Conservation (phyloP, 2,329 filamentous ascomycete species). For the Alternaria arbusti region DNA sequence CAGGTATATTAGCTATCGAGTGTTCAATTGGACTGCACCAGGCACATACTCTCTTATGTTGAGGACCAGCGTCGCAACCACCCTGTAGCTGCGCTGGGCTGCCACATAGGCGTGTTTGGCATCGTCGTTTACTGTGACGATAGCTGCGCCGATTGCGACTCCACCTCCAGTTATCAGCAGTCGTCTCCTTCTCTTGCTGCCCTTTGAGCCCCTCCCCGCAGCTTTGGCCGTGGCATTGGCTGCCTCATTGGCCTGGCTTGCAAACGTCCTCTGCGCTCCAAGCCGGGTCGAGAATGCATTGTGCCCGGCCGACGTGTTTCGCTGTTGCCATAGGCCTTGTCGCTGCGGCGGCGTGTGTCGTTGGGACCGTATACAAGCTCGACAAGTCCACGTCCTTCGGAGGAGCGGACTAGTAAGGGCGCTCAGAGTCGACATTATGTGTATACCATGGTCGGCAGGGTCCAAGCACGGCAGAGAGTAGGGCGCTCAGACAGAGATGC, state of each 20-base stretch:
- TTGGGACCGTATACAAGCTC: constrained; percentile 39
- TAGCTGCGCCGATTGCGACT: constrained; percentile 48
- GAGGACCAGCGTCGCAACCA: constrained; percentile 74
- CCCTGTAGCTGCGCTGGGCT: constrained; percentile 77
- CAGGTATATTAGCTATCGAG: constrained; percentile 18
- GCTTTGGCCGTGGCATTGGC: constrained; percentile 8
- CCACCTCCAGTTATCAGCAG: constrained; percentile 37
- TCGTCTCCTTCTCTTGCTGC: constrained; percentile 34
- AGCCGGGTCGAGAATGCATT: constrained; percentile 4
- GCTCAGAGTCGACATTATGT: constrained; percentile 39
- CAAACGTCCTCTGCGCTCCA: constrained; percentile 13
- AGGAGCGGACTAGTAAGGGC: constrained; percentile 34
- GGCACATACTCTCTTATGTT: constrained; percentile 84
- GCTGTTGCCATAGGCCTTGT: constrained; percentile 26
- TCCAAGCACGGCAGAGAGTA: constrained; percentile 4
- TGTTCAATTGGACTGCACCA: not conserved
- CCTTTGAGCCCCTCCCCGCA: constrained; percentile 12
- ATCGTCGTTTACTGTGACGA: constrained; percentile 65
- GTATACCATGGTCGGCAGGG: constrained; percentile 24
- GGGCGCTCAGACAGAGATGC: not conserved
- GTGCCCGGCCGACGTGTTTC: constrained; percentile 6
- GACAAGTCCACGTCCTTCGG: constrained; percentile 45
- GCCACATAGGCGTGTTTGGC: constrained; percentile 78
- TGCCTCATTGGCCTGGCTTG: constrained; percentile 13
- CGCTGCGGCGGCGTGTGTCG: constrained; percentile 26